Evolutionary conservation across 352 stramenopile species (phyloP).

Genomic region (Pythium monospermum): DNA sequence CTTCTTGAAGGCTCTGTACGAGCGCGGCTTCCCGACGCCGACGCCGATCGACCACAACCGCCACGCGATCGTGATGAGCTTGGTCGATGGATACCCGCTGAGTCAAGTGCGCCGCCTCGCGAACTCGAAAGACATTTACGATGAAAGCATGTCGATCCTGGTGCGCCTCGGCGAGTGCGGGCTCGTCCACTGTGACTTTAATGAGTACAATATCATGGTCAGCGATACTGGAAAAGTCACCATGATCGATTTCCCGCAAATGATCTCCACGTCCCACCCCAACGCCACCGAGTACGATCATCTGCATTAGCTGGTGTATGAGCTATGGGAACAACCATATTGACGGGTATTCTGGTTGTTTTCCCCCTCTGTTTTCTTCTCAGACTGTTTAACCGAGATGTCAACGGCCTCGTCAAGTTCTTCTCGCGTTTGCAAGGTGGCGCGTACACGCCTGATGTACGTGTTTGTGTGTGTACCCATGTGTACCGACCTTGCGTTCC

Average conservation of each 20-base stretch:
- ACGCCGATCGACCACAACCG: slow-evolving; percentile 97
- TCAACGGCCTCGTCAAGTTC: slow-evolving; percentile 95
- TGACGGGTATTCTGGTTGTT: neutral
- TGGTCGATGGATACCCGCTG: slow-evolving; percentile 93
- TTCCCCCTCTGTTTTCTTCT: no score
- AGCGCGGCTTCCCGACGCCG: slow-evolving; percentile 96
- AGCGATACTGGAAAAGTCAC: slow-evolving; percentile 92
- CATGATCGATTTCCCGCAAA: slow-evolving; percentile 99
- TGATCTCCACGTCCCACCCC: slow-evolving; percentile 97
- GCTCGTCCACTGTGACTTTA: slow-evolving; percentile 99
- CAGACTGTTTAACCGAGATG: slow-evolving; percentile 94
- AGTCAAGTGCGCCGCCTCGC: slow-evolving; percentile 93
- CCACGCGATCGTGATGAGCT: slow-evolving; percentile 97
- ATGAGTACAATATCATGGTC: slow-evolving; percentile 99
- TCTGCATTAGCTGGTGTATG: neutral
- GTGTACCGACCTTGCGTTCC: slow-evolving; percentile 3
- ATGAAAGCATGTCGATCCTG: slow-evolving; percentile 94
- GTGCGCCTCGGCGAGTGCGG: slow-evolving; percentile 95
- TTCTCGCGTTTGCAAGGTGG: slow-evolving; percentile 86
- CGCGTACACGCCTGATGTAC: slow-evolving; percentile 81
- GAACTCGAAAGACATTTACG: slow-evolving; percentile 94
- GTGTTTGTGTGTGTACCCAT: slow-evolving; percentile 19
- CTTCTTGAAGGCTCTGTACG: slow-evolving; percentile 98
- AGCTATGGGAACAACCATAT: neutral
- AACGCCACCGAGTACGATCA: slow-evolving; percentile 94